Evolutionary conservation across 805 yeast species (phyloP).

Genomic region (Torulaspora quercuum): DNA sequence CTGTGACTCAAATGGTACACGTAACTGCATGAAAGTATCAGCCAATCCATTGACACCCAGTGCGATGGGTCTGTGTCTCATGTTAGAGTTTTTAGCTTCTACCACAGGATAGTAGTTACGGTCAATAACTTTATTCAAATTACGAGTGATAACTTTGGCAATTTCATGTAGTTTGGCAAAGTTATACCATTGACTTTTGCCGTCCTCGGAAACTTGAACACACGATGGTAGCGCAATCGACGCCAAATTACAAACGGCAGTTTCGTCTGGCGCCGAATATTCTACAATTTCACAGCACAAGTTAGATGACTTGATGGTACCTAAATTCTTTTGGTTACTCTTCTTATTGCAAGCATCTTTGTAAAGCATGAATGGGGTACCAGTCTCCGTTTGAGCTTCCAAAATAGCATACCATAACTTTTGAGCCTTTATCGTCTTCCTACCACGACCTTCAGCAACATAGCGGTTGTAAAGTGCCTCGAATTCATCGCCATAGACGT

Average conservation of each 20-base stretch:
- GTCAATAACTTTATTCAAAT: constrained; percentile 81
- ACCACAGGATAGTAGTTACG: constrained; percentile 79
- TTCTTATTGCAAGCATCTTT: constrained; percentile 88
- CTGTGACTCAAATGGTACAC: constrained; percentile 81
- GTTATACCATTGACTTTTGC: constrained; percentile 53
- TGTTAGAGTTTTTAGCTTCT: constrained; percentile 70
- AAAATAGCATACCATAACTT: constrained; percentile 86
- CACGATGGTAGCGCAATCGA: constrained; percentile 85
- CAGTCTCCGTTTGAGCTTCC: constrained; percentile 93
- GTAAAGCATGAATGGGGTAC: constrained; percentile 91
- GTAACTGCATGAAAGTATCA: constrained; percentile 74
- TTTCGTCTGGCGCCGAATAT: constrained; percentile 86
- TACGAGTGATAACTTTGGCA: constrained; percentile 71
- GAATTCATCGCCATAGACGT: constrained; percentile 82
- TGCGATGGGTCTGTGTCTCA: constrained; percentile 90
- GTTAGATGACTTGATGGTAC: constrained; percentile 89
- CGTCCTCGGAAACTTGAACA: constrained; percentile 48
- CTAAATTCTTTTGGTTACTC: constrained; percentile 88
- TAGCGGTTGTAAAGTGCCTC: constrained; percentile 66
- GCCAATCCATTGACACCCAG: constrained; percentile 98
- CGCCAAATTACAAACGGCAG: constrained; percentile 93
- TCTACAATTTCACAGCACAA: constrained; percentile 93
- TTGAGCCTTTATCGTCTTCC: constrained; percentile 73
- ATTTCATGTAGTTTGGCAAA: constrained; percentile 72
- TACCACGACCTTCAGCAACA: constrained; percentile 65